Evolutionary conservation across 176 grass and related monocot genomes (phyloP).

Genomic region (Aegilops tauschii): DNA sequence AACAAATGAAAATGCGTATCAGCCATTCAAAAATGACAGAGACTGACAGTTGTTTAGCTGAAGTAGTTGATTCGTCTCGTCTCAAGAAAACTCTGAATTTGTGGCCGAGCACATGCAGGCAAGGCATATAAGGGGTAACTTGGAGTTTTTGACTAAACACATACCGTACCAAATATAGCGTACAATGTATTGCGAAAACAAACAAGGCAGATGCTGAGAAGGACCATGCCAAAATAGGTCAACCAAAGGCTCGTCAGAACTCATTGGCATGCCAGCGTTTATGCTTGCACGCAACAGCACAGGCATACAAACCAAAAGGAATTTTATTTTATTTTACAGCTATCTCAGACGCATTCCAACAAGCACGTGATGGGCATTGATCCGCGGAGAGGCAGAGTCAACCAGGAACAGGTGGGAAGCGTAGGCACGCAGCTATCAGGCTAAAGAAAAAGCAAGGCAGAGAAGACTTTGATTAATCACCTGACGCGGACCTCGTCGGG

Average conservation of each 20-base stretch:
- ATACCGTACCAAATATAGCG: neutral
- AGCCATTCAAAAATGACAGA: neutral
- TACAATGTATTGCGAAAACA: neutral
- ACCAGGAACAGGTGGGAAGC: neutral
- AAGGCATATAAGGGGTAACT: neutral
- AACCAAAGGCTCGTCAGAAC: neutral
- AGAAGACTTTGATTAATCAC: slow-evolving; percentile 38
- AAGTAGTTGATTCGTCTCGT: neutral
- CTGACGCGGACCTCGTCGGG: slow-evolving; percentile 61
- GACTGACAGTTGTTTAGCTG: neutral
- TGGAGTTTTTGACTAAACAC: neutral
- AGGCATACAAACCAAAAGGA: neutral
- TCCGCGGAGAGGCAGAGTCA: neutral
- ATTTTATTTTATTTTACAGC: neutral
- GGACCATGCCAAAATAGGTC: neutral
- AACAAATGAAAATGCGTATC: neutral
- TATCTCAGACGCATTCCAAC: neutral
- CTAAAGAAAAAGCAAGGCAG: neutral
- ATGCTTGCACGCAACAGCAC: neutral
- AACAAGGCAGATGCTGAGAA: neutral
- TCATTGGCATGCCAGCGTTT: neutral
- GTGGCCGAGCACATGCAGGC: neutral
- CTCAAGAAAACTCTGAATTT: neutral
- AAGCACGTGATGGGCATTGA: neutral
- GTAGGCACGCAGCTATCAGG: neutral